Percentiles rank a stretch among this genome's conserved stretches.
Conservation (phyloP, 768 basidiomycete genomes). For the Lentinula guzmanii region DNA sequence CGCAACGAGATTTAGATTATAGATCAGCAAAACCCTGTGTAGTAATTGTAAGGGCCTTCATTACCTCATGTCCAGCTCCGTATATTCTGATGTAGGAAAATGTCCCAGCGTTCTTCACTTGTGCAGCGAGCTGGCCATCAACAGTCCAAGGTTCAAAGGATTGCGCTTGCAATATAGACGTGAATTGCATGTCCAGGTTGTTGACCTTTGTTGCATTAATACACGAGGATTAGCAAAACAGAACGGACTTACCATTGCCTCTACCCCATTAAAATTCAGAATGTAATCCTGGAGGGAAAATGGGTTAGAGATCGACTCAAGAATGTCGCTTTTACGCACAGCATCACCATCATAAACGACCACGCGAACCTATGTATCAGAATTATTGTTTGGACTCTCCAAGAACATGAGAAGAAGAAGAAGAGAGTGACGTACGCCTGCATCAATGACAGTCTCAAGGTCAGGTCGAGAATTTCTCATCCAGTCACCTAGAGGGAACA, state of each 20-base stretch:
- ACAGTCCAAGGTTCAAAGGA: constrained; percentile 31
- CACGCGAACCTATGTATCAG: constrained; percentile 18
- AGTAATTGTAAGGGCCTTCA: background rate
- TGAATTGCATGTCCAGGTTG: constrained; percentile 25
- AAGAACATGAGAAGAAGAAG: background rate
- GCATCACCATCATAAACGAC: constrained; percentile 37
- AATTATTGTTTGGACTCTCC: background rate
- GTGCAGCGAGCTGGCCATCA: constrained; percentile 26
- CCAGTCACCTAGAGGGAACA: constrained; percentile 24
- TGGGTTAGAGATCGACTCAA: no score
- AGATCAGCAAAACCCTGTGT: background rate
- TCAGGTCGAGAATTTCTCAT: constrained; percentile 22
- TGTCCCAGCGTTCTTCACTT: constrained; percentile 39
- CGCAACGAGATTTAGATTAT: background rate
- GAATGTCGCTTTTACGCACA: constrained; percentile 1
- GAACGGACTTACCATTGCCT: constrained; percentile 28
- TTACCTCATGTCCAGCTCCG: constrained; percentile 17
- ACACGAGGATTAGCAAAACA: background rate
- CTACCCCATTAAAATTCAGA: constrained; percentile 35
- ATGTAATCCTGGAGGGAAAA: constrained; percentile 22
- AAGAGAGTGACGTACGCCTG: constrained; percentile 19
- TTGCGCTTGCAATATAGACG: constrained; percentile 18
- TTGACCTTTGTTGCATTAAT: background rate
- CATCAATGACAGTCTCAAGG: constrained; percentile 34
- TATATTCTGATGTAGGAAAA: constrained; percentile 26